Conservation (phyloP, 495 filamentous ascomycete species). For the Penicillium desertorum region DNA sequence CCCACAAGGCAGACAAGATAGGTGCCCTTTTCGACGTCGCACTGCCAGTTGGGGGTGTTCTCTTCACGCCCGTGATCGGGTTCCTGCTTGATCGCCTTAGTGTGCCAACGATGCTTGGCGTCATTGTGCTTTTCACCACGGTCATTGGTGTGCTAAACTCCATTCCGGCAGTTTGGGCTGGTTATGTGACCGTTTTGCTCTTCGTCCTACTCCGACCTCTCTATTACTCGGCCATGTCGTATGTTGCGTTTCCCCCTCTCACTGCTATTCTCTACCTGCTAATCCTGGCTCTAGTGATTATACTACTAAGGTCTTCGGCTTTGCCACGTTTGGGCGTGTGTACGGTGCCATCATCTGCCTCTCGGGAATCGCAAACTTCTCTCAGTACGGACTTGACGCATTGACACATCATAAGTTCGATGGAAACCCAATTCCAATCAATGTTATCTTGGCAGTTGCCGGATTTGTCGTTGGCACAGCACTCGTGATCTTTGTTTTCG, state of each 20-base stretch:
- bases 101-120: conserved; percentile 65
- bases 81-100: conserved; percentile 66
- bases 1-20: conserved; percentile 60
- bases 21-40: conserved; percentile 92
- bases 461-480: conserved; percentile 62
- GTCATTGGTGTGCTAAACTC: conserved; percentile 76
- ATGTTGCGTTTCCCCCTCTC: conserved; percentile 34
- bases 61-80: conserved; percentile 85
- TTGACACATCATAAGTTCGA: conserved; percentile 71
- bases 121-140: conserved; percentile 73
- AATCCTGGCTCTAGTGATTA: conserved; percentile 63
- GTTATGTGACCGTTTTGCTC: conserved; percentile 71
- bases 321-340: conserved; percentile 87
- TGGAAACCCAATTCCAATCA: conserved; percentile 76
- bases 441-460: conserved; percentile 60
- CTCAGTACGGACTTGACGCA: conserved; percentile 76
- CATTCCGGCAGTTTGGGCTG: conserved; percentile 68
- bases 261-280: conserved; percentile 5
- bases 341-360: conserved; percentile 91
- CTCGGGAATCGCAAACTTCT: conserved; percentile 82
- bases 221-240: conserved; percentile 55
- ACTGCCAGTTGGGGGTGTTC: conserved; percentile 78
- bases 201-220: conserved; percentile 61
- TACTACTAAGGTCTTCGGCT: conserved; percentile 91
- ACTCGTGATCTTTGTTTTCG: conserved; percentile 59